Percentiles rank a stretch among this genome's conserved stretches.
Conservation (phyloP, 306 rosid species). For the Malus sieversii region DNA sequence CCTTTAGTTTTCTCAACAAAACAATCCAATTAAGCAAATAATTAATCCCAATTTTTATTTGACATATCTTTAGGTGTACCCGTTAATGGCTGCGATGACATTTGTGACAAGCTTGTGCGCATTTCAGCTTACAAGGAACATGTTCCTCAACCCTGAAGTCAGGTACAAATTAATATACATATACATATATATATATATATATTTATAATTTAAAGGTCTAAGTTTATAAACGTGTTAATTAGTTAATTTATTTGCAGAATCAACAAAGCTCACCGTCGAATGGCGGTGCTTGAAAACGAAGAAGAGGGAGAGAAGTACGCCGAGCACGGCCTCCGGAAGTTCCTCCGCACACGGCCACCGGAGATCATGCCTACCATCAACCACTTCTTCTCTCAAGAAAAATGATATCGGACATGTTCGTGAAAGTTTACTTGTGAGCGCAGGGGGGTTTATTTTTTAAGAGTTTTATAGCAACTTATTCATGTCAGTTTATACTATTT, state of each 20-base stretch:
- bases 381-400: conserved; percentile 53
- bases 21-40: neutral
- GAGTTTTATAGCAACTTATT: neutral
- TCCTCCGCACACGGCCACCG: conserved; percentile 73
- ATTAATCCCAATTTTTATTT: neutral
- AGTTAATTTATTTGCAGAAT: conserved; percentile 31
- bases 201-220: neutral
- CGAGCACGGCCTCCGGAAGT: conserved; percentile 62
- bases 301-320: conserved; percentile 79
- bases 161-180: conserved; percentile 28
- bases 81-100: conserved; percentile 74
- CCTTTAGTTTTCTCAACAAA: too few species aligned
- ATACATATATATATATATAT: neutral
- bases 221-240: neutral
- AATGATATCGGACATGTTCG: conserved; percentile 11
- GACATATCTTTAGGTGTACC: conserved; percentile 47
- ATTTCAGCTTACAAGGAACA: conserved; percentile 61
- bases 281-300: conserved; percentile 58
- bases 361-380: conserved; percentile 79
- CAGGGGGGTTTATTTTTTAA: neutral
- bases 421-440: neutral
- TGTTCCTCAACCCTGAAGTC: conserved; percentile 67
- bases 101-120: conserved; percentile 64
- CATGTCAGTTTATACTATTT: neutral
- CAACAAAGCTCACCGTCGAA: conserved; percentile 42